phyloP scores from a whole-genome alignment of 768 basidiomycete species.

The Xerocomellus dryophilus region DNA sequence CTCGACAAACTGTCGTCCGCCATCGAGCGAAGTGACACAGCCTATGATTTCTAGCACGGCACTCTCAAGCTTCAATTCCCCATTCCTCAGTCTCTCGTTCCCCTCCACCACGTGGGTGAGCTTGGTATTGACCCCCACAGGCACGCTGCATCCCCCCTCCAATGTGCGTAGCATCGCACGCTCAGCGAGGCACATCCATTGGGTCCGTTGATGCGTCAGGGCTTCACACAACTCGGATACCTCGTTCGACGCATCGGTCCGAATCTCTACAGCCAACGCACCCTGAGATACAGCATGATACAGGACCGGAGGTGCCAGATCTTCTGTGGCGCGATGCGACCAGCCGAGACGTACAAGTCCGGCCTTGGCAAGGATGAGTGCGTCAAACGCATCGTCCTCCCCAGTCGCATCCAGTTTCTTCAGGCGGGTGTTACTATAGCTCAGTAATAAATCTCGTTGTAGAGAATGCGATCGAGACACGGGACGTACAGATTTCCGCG shows the following conservation, averaged over 20 bases:
- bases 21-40: constrained; percentile 82
- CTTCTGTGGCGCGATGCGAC: constrained; percentile 69
- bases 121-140: constrained; percentile 75
- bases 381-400: constrained; percentile 68
- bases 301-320: constrained; percentile 70
- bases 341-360: constrained; percentile 81
- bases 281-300: constrained; percentile 94
- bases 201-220: constrained; percentile 74
- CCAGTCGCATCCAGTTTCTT: constrained; percentile 80
- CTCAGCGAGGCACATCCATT: constrained; percentile 79
- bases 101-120: constrained; percentile 36
- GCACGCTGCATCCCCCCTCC: constrained; percentile 97
- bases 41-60: constrained; percentile 63
- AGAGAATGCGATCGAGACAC: background rate
- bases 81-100: constrained; percentile 32
- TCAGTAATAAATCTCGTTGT: constrained; percentile 6
- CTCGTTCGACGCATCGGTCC: constrained; percentile 54
- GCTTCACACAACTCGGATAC: constrained; percentile 61
- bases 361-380: constrained; percentile 90
- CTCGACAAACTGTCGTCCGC: constrained; percentile 66
- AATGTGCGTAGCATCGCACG: constrained; percentile 83
- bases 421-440: constrained; percentile 77
- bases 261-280: constrained; percentile 85
- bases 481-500: constrained; percentile 80
- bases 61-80: constrained; percentile 29